These are phyloP conservation scores for Talaromyces thailandensis DNA, from an alignment of 495 filamentous ascomycete genomes.

Conservation along the genomic window DNA sequence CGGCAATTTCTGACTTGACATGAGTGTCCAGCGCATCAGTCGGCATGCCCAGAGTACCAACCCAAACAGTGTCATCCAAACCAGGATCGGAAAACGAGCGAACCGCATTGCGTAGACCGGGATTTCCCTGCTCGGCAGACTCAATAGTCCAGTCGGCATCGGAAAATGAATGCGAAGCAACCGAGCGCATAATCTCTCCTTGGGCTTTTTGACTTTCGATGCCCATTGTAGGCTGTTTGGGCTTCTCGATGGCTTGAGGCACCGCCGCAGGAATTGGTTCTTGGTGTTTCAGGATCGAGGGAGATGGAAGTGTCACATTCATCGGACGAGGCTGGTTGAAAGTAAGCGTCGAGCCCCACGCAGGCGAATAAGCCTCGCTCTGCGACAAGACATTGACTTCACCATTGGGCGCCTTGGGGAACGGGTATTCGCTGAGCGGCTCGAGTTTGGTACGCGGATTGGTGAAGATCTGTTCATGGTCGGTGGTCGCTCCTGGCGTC, in stretches of 20 bases:
- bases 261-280: constrained; percentile 26
- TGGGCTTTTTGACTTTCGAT: constrained; percentile 1
- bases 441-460: not conserved
- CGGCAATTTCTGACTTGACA: constrained; percentile 65
- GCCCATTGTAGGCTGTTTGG: not conserved
- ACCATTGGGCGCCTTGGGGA: constrained; percentile 14
- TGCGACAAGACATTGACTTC: constrained; percentile 21
- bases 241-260: not conserved
- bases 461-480: constrained; percentile 54
- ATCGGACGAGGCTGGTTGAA: constrained; percentile 69
- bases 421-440: constrained; percentile 20
- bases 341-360: constrained; percentile 57
- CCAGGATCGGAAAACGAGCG: constrained; percentile 56
- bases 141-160: constrained; percentile 66
- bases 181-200: not conserved
- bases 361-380: constrained; percentile 35
- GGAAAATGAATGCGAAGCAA: constrained; percentile 36
- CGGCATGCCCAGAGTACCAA: constrained; percentile 83
- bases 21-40: constrained; percentile 65
- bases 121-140: constrained; percentile 76
- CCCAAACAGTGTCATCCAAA: constrained; percentile 60
- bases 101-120: constrained; percentile 75
- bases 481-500: constrained; percentile 51
- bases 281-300: constrained; percentile 60
- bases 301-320: constrained; percentile 57